Base-by-base conservation (phyloP, 345 rosid species). In the Leavenworthia alabamica region DNA sequence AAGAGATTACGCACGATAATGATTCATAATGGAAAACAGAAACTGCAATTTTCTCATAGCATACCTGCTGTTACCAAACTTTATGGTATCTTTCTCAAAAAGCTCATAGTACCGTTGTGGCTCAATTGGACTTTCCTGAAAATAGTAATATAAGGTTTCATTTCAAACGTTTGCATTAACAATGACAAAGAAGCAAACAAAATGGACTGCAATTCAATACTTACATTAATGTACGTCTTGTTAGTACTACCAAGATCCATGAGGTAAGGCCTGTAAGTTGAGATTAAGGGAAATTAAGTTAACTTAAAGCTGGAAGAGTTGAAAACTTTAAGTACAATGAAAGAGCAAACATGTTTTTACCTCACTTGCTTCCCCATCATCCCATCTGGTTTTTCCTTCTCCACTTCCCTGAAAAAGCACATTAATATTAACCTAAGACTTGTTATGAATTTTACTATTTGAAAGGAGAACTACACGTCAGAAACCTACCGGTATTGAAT, bases 231-330 rank as follows among this genome's bases (percentile, higher is more conserved):
- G 75, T 65, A 83, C 4, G 99, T 93, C 70, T 88, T 90, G 35
- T 93, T 93, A 17, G 97, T 93, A 76, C 99, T 93, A 64, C 97
- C 99, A 50, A 90, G 99, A 74, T 90, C 99, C 95, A 93, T 87
- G 31, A 93, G 5, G 73, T 93, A 90, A 58, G 99, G 99, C 82
- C 96, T 90, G 66, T 50, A 66, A 6, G 8, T 55, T 20, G 56
- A 72, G 29, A 62, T 26, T 37, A 44, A 67, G 50, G 40, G 35
- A 43, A 56, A 64, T 36, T 53, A 56, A 48, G 49, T 33, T 29
- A 52, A 32, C 15, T 16, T 16, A 51, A 13, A 24, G 49, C 54
- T 11, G 42, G 22, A 58, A 7, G 47, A 22, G 32, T 24, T 29
- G 31, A 23, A 40, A 31, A 4, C 28, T 27, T 61, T 8, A 5